Evolutionary conservation across 2,329 filamentous ascomycete species (phyloP).

Genomic region (Phaeosphaeria sp.): DNA sequence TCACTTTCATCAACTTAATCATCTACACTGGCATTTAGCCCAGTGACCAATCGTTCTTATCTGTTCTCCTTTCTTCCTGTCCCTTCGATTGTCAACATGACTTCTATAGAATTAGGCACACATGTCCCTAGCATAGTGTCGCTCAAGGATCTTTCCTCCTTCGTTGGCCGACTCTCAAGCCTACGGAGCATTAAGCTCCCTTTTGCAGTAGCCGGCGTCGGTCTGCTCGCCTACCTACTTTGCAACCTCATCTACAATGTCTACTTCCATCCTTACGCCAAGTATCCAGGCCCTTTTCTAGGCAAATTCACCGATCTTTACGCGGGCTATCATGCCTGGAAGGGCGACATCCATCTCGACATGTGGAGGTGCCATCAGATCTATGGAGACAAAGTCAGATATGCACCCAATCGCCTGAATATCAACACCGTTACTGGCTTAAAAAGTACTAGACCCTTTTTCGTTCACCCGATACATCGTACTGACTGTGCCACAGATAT

Average conservation of each 20-base stretch:
- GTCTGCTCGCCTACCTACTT: conserved; percentile 3
- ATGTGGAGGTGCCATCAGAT: conserved; percentile 13
- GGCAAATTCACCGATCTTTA: conserved; percentile 15
- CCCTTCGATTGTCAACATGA: background rate
- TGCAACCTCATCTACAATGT: conserved; percentile 11
- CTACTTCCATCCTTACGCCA: conserved; percentile 17
- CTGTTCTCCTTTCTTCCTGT: background rate
- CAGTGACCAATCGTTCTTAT: background rate
- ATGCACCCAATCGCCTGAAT: conserved; percentile 4
- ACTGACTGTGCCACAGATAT: conserved; percentile 4
- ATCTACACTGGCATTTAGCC: background rate
- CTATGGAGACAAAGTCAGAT: conserved; percentile 15
- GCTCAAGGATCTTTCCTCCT: background rate
- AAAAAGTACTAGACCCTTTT: background rate
- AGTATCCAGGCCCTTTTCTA: conserved; percentile 21
- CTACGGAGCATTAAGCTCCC: background rate
- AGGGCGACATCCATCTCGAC: conserved; percentile 15
- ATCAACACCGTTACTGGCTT: conserved; percentile 6
- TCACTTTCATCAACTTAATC: background rate
- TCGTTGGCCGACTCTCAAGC: background rate
- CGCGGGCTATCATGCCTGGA: conserved; percentile 15
- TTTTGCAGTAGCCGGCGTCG: background rate
- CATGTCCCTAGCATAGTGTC: background rate
- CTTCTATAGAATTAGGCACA: background rate
- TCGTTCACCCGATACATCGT: background rate